Evolutionary conservation across 768 basidiomycete genomes (phyloP).

Genomic region (Suillus paluster): DNA sequence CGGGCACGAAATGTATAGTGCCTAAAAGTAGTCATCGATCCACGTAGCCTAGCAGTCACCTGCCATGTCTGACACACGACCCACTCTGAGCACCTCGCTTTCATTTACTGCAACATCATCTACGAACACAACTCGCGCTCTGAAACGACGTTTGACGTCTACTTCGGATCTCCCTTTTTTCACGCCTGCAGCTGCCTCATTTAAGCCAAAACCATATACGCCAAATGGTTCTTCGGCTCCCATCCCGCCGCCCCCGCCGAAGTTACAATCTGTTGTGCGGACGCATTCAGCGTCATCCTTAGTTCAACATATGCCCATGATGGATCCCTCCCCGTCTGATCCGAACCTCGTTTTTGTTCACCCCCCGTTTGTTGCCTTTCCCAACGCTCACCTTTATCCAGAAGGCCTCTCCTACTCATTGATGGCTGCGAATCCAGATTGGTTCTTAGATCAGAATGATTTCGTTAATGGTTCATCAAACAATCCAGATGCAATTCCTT

Average conservation of each 20-base stretch:
- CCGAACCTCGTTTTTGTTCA: slow-evolving; percentile 70
- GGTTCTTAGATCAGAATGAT: slow-evolving; percentile 77
- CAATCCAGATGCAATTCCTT: slow-evolving; percentile 61
- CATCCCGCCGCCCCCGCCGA: slow-evolving; percentile 27
- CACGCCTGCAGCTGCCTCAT: slow-evolving; percentile 63
- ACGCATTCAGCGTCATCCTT: slow-evolving; percentile 33
- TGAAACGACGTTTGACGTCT: slow-evolving; percentile 54
- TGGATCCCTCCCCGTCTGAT: slow-evolving; percentile 75
- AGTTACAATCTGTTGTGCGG: slow-evolving; percentile 33
- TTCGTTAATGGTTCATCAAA: slow-evolving; percentile 52
- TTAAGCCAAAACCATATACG: slow-evolving; percentile 68
- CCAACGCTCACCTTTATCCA: slow-evolving; percentile 58
- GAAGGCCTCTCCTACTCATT: slow-evolving; percentile 74
- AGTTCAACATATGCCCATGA: slow-evolving; percentile 52
- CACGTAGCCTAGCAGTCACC: slow-evolving; percentile 7
- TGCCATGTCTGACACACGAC: slow-evolving; percentile 24
- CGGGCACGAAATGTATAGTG: background rate
- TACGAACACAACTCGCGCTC: slow-evolving; percentile 30
- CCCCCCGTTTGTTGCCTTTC: slow-evolving; percentile 73
- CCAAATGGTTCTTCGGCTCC: slow-evolving; percentile 38
- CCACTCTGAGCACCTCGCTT: slow-evolving; percentile 21
- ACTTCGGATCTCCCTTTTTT: slow-evolving; percentile 63
- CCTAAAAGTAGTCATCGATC: background rate
- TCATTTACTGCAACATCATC: slow-evolving; percentile 34
- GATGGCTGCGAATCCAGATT: slow-evolving; percentile 77